phyloP scores from a whole-genome alignment of 2,329 filamentous ascomycete species.

The Beauveria asiatica region DNA sequence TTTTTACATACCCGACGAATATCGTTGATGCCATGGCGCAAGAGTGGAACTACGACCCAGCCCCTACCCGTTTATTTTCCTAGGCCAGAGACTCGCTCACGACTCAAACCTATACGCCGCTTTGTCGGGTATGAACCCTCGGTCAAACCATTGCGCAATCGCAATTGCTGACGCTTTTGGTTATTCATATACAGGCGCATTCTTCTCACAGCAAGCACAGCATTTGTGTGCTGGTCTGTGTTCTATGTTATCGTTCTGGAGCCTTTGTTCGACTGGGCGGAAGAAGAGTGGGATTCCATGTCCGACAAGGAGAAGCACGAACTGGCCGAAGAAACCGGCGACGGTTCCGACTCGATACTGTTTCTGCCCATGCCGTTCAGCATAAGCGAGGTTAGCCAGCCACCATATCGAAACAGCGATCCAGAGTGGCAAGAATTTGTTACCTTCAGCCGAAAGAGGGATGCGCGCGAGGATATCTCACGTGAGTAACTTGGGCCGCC shows the following conservation, averaged over 20 bases:
- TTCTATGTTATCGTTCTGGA: conserved; percentile 39
- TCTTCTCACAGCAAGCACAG: conserved; percentile 24
- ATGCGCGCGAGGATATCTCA: conserved; percentile 39
- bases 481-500: conserved; percentile 25
- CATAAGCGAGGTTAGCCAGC: conserved; percentile 37
- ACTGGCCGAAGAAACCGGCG: conserved; percentile 31
- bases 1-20: conserved; percentile 19
- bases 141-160: neutral
- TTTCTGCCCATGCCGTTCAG: conserved; percentile 58
- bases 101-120: conserved; percentile 16
- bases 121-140: conserved; percentile 21
- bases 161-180: neutral
- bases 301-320: conserved; percentile 36
- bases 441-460: conserved; percentile 45
- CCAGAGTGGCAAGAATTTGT: conserved; percentile 57
- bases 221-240: conserved; percentile 32
- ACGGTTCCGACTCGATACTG: conserved; percentile 34
- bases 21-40: conserved; percentile 27
- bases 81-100: conserved; percentile 9
- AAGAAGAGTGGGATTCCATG: conserved; percentile 33
- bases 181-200: conserved; percentile 11
- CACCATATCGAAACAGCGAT: conserved; percentile 46
- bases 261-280: conserved; percentile 33
- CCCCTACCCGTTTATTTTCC: conserved; percentile 28
- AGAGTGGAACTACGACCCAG: conserved; percentile 13